Base-by-base conservation (phyloP, 2,329 filamentous ascomycete genomes). In the Plenodomus biglobosus region DNA sequence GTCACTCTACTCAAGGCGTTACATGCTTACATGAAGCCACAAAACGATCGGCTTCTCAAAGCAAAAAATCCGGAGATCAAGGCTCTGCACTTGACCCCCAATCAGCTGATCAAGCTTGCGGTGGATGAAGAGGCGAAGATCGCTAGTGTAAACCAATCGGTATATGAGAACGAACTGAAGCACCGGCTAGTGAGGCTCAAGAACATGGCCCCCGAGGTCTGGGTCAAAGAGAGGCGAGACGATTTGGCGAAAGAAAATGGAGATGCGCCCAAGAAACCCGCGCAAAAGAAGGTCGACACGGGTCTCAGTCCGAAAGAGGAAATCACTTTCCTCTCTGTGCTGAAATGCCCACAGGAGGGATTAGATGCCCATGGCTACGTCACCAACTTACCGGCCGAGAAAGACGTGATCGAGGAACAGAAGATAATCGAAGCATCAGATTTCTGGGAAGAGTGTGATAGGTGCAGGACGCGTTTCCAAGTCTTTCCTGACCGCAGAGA, bases 361-460 rank as follows among this genome's bases (percentile, higher is more conserved):
- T 77, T 96, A n/a, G 78, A 82, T 5, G 70, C 79, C 5, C 81
- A 85, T 65, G 91, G 90, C 16, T 97, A 96, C 68, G 85, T 96
- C 18, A 82, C 85, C 0, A 74, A 70, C 3, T 73, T 85, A 1
- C 92, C 92, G 0, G 80, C 82, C 0, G 75, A 81, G 1, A 78
- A 80, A 7, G 86, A 90, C 16, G 81, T 96, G 16, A 75, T 81
- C 42, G 78, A 80, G 42, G 86, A 90, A 0, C 81, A 77, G 27
- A 78, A 81, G 37, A 90, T 85, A 0, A 78, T 90, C 0, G 76
- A 82, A 40, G 78, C 84, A 7, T 82, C 87, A 11, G 81, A 84
- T 43, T 89, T 89, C 40, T 96, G 86, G 80, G 94, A 99, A 73
- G 80, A 84, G 41, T 99, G 94, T 63, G 92, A 96, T 64, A 86